These are phyloP conservation scores for Castanopsis chinensis DNA, from an alignment of 306 rosid genomes.

Conservation along the genomic window DNA sequence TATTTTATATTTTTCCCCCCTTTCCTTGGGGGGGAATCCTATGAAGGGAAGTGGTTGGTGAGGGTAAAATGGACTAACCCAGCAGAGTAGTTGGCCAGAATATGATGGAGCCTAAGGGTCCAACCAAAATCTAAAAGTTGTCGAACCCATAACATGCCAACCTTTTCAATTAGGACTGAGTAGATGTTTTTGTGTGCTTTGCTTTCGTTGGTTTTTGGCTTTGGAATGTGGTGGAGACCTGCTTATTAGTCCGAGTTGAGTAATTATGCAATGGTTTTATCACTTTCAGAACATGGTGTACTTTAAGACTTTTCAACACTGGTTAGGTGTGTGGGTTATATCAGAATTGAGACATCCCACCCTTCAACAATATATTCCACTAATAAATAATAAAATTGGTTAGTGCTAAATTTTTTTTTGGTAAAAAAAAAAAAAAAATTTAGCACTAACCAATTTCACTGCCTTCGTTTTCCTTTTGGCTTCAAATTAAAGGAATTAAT, in stretches of 20 bases:
- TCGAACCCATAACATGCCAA: background rate
- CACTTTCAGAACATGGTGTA: conserved; percentile 1
- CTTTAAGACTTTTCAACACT: background rate
- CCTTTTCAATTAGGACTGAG: background rate
- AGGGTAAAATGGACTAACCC: background rate
- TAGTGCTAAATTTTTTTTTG: too few species aligned
- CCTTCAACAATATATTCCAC: background rate
- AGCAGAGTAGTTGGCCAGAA: background rate
- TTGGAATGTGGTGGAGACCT: conserved; percentile 14
- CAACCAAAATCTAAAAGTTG: background rate
- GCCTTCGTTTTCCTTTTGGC: background rate
- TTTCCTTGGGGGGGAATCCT: background rate
- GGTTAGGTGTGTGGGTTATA: conserved; percentile 25
- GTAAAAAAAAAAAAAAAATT: too few species aligned
- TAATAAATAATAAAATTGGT: background rate
- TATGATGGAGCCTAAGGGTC: background rate
- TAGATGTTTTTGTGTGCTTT: too few species aligned
- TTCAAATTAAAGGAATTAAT: conserved; percentile 24
- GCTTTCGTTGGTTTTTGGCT: background rate
- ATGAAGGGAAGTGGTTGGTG: background rate
- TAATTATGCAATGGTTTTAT: too few species aligned
- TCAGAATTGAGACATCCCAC: conserved; percentile 3
- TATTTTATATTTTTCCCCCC: background rate
- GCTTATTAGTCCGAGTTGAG: too few species aligned
- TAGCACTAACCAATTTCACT: background rate